These are phyloP conservation scores for Rubia balearica DNA, from an alignment of 305 asterid species.

Conservation along the genomic window DNA sequence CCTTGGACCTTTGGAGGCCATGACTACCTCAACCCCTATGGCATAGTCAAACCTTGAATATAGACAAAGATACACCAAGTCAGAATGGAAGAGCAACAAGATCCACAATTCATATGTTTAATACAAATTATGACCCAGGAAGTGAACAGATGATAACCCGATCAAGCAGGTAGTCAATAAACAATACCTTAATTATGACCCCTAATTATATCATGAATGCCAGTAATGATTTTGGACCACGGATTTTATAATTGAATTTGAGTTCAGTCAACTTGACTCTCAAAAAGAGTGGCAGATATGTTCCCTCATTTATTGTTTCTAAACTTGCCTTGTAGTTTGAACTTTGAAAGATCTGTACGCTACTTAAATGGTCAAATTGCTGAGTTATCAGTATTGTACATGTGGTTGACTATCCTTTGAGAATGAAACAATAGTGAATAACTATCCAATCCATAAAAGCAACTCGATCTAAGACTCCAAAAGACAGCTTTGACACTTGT, in stretches of 20 bases:
- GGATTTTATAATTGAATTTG: neutral
- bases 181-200: neutral
- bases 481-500: neutral
- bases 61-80: constrained; percentile 8
- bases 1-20: constrained; percentile 99
- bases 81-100: constrained; percentile 1
- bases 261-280: neutral
- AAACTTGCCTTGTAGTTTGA: neutral
- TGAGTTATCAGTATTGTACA: neutral
- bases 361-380: neutral
- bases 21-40: constrained; percentile 43
- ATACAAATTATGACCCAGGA: neutral
- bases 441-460: neutral
- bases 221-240: neutral
- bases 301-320: neutral
- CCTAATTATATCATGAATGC: neutral
- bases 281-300: neutral
- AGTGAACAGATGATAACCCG: neutral
- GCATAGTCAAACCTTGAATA: constrained; percentile 37
- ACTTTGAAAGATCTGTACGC: neutral
- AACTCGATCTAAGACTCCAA: neutral
- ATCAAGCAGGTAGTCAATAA: neutral
- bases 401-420: neutral
- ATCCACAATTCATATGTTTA: constrained; percentile 14
- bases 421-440: neutral